These are phyloP conservation scores for Gossypium davidsonii DNA, from an alignment of 441 rosid species.

Conservation along the genomic window DNA sequence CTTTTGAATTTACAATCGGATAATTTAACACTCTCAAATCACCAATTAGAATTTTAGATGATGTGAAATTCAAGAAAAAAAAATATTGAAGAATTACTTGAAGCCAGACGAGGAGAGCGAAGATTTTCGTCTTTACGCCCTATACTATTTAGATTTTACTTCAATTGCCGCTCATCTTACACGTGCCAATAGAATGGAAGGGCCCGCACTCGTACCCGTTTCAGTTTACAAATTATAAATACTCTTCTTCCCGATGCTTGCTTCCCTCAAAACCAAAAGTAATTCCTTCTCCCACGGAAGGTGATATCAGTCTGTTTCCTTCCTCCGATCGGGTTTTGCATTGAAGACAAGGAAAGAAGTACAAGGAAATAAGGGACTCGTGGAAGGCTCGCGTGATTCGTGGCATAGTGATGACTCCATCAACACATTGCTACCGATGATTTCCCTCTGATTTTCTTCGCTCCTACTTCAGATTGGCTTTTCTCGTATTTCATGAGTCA, in stretches of 20 bases:
- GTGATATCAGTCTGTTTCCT: conserved; percentile 22
- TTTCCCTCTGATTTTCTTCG: neutral
- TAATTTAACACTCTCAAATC: no score
- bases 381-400: conserved; percentile 54
- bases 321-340: neutral
- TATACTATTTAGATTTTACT: neutral
- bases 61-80: no score
- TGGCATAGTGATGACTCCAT: conserved; percentile 51
- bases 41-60: no score
- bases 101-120: neutral
- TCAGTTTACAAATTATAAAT: neutral
- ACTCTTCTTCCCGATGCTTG: neutral
- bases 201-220: neutral
- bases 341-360: conserved; percentile 3
- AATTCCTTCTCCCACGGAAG: conserved; percentile 9
- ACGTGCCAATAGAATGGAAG: conserved; percentile 2
- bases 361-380: conserved; percentile 33
- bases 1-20: no score
- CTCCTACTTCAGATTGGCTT: conserved; percentile 16
- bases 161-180: conserved; percentile 5
- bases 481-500: conserved; percentile 7
- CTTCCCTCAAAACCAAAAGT: neutral
- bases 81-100: no score
- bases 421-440: conserved; percentile 29
- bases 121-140: neutral